These are phyloP conservation scores for Ensete ventricosum DNA, from an alignment of 176 grass and related monocot genomes.

Conservation along the genomic window DNA sequence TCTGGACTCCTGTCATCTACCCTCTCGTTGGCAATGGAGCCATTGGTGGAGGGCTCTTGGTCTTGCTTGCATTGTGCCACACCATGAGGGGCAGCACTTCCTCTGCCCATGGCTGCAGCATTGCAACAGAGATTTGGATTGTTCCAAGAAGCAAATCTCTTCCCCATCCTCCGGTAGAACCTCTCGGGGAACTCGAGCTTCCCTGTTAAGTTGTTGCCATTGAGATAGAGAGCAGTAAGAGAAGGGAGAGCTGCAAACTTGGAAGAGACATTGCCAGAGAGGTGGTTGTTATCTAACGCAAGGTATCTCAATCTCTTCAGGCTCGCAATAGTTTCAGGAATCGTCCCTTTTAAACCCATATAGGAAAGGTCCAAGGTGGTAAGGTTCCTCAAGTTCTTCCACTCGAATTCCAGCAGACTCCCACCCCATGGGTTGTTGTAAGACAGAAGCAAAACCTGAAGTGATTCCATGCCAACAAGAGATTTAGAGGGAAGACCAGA, in stretches of 20 bases:
- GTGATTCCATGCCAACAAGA: slow-evolving; percentile 31
- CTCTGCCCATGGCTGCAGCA: slow-evolving; percentile 8
- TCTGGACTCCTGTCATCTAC: slow-evolving; percentile 26
- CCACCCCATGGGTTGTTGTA: slow-evolving; percentile 73
- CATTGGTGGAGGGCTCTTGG: slow-evolving; percentile 1
- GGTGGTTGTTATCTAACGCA: slow-evolving; percentile 62
- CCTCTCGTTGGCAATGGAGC: slow-evolving; percentile 8
- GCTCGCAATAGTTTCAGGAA: slow-evolving; percentile 49
- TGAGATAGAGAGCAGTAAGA: slow-evolving; percentile 75
- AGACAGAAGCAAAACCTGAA: slow-evolving; percentile 71
- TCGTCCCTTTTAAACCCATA: slow-evolving; percentile 28
- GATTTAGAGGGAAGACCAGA: slow-evolving; percentile 31
- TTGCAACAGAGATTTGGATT: slow-evolving; percentile 69
- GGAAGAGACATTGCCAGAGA: slow-evolving; percentile 43
- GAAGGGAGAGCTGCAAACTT: slow-evolving; percentile 41
- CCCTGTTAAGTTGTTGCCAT: slow-evolving; percentile 77
- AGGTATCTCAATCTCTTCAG: slow-evolving; percentile 56
- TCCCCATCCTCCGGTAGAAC: slow-evolving; percentile 71
- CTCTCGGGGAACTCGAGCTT: slow-evolving; percentile 42
- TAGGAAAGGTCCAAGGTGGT: slow-evolving; percentile 67
- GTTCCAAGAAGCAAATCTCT: slow-evolving; percentile 83
- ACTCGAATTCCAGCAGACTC: slow-evolving; percentile 18
- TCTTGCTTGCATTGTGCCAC: slow-evolving; percentile 42
- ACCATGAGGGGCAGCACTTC: slow-evolving; percentile 22
- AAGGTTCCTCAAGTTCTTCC: slow-evolving; percentile 37